A percentile compares a stretch with the other conserved stretches of the same genome.
Evolutionary conservation across 2,329 filamentous ascomycete species (phyloP).

Genomic region (Fusarium stilboides): DNA sequence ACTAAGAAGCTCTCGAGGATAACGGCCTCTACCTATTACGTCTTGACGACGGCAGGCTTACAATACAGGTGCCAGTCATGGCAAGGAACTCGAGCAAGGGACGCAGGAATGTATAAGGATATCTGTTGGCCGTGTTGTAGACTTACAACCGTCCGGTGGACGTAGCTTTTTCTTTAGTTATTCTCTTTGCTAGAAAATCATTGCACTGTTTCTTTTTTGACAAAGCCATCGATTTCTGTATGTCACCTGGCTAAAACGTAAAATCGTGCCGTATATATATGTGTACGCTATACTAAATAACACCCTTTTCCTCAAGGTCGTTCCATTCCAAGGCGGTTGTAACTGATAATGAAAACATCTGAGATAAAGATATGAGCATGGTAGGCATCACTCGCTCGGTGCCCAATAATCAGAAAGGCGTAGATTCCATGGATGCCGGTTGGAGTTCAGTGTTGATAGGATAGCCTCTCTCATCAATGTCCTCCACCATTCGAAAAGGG

Average conservation of each 20-base stretch:
- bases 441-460: constrained; percentile 57
- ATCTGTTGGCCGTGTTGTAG: constrained; percentile 46
- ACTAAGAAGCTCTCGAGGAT: constrained; percentile 12
- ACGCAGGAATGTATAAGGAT: constrained; percentile 44
- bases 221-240: background rate
- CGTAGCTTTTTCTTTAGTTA: constrained; percentile 45
- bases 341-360: background rate
- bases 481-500: constrained; percentile 63
- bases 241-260: background rate
- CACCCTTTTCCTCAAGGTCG: background rate
- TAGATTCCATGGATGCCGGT: constrained; percentile 1
- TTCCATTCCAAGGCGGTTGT: background rate
- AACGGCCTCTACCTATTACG: constrained; percentile 10
- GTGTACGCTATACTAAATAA: background rate
- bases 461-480: constrained; percentile 59
- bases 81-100: constrained; percentile 10
- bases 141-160: constrained; percentile 45
- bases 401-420: constrained; percentile 9
- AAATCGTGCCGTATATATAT: background rate
- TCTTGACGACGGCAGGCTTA: background rate
- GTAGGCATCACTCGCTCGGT: background rate
- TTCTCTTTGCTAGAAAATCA: constrained; percentile 44
- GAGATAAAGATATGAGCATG: background rate
- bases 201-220: constrained; percentile 29
- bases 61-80: background rate